These are phyloP conservation scores for Hypoxylon sp. DNA, from an alignment of 2,329 filamentous ascomycete genomes.

Conservation along the genomic window DNA sequence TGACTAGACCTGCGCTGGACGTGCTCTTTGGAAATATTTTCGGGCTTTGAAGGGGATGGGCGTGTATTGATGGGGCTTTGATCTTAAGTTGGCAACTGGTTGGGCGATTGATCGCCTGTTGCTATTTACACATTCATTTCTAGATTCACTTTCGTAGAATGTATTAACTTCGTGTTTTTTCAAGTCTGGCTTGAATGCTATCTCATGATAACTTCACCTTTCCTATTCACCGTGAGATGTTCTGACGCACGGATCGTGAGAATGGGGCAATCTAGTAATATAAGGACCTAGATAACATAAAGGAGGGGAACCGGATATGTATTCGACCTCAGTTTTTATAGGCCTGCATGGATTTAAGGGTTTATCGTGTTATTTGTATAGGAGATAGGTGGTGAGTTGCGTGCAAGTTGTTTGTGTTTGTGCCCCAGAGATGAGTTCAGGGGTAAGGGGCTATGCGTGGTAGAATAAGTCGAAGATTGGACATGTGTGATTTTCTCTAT, in stretches of 20 bases:
- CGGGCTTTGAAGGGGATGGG: background rate
- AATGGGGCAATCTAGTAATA: too few relatives aligned
- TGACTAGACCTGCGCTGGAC: background rate
- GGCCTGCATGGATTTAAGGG: background rate
- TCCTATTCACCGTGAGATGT: background rate
- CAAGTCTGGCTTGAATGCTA: background rate
- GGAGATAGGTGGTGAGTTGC: background rate
- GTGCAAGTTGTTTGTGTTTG: background rate
- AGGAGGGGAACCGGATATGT: too few relatives aligned
- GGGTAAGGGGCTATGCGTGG: background rate
- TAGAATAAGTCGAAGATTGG: too few relatives aligned
- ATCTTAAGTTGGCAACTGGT: background rate
- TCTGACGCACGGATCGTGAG: too few relatives aligned
- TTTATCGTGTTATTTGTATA: background rate
- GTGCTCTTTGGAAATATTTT: background rate
- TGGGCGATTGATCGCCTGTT: background rate
- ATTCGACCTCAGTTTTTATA: background rate
- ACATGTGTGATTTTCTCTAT: too few relatives aligned
- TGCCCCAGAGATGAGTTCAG: background rate
- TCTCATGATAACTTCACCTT: background rate
- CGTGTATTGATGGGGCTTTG: background rate
- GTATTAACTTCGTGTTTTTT: background rate
- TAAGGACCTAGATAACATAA: too few relatives aligned
- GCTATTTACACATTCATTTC: background rate
- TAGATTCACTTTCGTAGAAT: background rate